These are phyloP conservation scores for Blechomonas ayalai DNA, from an alignment of 208 protist genomes.

Conservation along the genomic window DNA sequence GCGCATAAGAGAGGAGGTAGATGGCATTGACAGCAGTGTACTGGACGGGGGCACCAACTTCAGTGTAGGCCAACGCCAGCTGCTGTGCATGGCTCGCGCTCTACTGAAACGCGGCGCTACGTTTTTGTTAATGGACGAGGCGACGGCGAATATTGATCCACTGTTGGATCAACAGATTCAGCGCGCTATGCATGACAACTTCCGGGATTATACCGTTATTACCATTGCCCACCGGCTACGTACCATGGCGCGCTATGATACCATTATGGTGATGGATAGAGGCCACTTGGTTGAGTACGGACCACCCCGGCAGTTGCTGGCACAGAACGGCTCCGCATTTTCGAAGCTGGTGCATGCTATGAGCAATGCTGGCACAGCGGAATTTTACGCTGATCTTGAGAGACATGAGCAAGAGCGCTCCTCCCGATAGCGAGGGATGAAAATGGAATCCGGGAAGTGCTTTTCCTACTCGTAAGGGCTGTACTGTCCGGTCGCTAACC, in stretches of 20 bases:
- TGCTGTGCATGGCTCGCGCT: conserved; percentile 94
- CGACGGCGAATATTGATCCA: conserved; percentile 81
- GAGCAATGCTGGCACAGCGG: conserved; percentile 4
- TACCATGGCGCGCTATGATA: conserved; percentile 46
- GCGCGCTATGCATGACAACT: conserved; percentile 66
- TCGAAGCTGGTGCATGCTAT: conserved; percentile 11
- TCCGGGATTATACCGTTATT: conserved; percentile 55
- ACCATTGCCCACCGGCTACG: conserved; percentile 57
- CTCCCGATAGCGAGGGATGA: too few relatives aligned
- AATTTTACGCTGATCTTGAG: conserved; percentile 2
- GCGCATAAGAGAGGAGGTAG: conserved; percentile 30
- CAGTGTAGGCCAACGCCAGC: conserved; percentile 92
- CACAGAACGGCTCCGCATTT: conserved; percentile 13
- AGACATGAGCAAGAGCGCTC: not conserved
- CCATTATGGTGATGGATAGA: conserved; percentile 46
- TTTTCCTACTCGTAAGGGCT: too few relatives aligned
- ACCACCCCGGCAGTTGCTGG: conserved; percentile 36
- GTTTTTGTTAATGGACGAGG: conserved; percentile 96
- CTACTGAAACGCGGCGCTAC: conserved; percentile 77
- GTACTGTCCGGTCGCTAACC: too few relatives aligned
- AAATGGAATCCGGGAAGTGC: too few relatives aligned
- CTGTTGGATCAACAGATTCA: conserved; percentile 90
- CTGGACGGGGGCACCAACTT: conserved; percentile 83
- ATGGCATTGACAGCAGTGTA: conserved; percentile 41
- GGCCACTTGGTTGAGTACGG: conserved; percentile 41